phyloP scores from a whole-genome alignment of 371 early-diverging fungal genomes.

The Lichtheimia corymbifera region DNA sequence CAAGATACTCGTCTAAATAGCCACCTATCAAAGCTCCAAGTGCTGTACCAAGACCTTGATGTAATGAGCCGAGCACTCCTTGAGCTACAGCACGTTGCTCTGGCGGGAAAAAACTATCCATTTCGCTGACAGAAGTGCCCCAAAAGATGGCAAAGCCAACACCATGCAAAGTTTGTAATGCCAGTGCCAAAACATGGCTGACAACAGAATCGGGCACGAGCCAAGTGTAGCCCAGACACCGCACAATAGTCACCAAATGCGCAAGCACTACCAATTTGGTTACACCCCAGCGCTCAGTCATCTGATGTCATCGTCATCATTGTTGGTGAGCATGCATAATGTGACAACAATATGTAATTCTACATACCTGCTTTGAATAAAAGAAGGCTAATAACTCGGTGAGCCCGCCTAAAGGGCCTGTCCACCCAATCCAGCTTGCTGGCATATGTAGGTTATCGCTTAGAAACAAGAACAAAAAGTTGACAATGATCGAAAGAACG shows the following conservation, averaged over 20 bases:
- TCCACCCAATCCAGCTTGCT: constrained; percentile 36
- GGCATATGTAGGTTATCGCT: constrained; percentile 28
- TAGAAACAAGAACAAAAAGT: constrained; percentile 38
- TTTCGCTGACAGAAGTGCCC: constrained; percentile 41
- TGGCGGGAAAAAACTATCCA: constrained; percentile 39
- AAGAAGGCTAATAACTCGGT: constrained; percentile 41
- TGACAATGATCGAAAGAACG: constrained; percentile 38
- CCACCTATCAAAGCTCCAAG: constrained; percentile 39
- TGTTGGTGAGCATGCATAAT: no score
- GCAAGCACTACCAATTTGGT: constrained; percentile 43
- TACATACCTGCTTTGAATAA: constrained; percentile 29
- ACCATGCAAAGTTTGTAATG: constrained; percentile 44
- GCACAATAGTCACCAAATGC: constrained; percentile 37
- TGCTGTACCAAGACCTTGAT: constrained; percentile 37
- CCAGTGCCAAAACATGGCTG: constrained; percentile 36
- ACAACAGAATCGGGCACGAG: constrained; percentile 30
- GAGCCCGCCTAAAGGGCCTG: constrained; percentile 34
- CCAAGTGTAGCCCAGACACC: constrained; percentile 37
- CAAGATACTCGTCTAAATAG: constrained; percentile 25
- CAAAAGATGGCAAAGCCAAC: constrained; percentile 31
- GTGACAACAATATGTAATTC: no score
- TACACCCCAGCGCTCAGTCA: constrained; percentile 41
- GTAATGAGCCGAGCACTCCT: constrained; percentile 38
- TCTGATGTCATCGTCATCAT: constrained; percentile 5
- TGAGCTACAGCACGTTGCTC: constrained; percentile 41